Evolutionary conservation across 2,329 filamentous ascomycete genomes (phyloP).

Genomic region (Botrytis byssoidea): DNA sequence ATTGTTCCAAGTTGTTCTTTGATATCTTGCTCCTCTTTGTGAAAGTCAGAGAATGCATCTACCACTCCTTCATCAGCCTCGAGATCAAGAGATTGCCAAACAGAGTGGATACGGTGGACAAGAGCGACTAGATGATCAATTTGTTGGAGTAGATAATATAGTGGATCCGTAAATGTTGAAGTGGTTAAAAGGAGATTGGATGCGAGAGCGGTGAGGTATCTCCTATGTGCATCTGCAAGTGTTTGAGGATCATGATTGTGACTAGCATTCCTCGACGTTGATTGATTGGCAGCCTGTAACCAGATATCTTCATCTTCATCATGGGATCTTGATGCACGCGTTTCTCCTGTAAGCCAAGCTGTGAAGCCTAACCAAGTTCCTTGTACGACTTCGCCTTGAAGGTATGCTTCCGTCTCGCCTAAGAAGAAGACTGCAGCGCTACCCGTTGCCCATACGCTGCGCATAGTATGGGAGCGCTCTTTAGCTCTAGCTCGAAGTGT

Average conservation of each 20-base stretch:
- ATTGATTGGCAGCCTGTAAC: constrained; percentile 37
- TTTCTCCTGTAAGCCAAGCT: constrained; percentile 59
- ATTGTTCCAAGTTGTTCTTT: constrained; percentile 62
- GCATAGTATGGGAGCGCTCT: constrained; percentile 63
- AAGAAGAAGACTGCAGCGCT: constrained; percentile 87
- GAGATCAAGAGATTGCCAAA: constrained; percentile 77
- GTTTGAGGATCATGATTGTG: constrained; percentile 75
- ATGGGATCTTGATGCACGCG: constrained; percentile 21
- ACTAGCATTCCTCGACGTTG: constrained; percentile 29
- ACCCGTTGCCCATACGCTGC: constrained; percentile 85
- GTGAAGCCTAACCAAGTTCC: constrained; percentile 79
- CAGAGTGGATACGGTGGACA: constrained; percentile 69
- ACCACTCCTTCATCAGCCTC: constrained; percentile 80
- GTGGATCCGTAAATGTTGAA: constrained; percentile 58
- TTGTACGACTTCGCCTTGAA: constrained; percentile 85
- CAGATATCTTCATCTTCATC: constrained; percentile 45
- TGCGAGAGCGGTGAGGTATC: constrained; percentile 69
- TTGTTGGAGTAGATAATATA: constrained; percentile 67
- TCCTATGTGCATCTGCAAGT: constrained; percentile 73
- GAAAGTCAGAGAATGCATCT: constrained; percentile 69
- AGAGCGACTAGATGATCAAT: constrained; percentile 81
- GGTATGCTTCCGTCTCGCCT: constrained; percentile 80
- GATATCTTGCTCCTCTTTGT: constrained; percentile 69
- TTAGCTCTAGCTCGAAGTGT: constrained; percentile 64
- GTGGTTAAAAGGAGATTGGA: constrained; percentile 67